These are phyloP conservation scores for Aechmea fasciata DNA, from an alignment of 176 grass and related monocot species.

Conservation along the genomic window DNA sequence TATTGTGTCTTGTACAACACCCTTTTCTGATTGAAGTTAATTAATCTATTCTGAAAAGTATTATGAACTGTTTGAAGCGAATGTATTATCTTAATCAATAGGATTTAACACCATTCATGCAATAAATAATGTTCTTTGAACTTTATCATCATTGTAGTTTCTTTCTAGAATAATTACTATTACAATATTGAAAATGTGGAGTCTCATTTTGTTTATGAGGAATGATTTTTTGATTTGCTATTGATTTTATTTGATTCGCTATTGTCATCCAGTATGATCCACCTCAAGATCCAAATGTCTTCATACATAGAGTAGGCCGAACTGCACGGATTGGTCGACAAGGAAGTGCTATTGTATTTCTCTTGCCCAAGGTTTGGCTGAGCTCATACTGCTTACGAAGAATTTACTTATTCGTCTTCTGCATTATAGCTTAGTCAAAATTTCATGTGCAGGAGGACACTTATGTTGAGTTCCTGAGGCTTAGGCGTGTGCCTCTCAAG, in stretches of 20 bases:
- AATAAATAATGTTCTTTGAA: too few relatives aligned
- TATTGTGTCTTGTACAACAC: too few relatives aligned
- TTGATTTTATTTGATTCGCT: conserved; percentile 11
- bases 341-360: conserved; percentile 89
- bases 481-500: conserved; percentile 65
- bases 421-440: neutral
- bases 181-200: too few relatives aligned
- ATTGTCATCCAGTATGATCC: conserved; percentile 63
- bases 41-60: too few relatives aligned
- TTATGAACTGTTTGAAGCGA: too few relatives aligned
- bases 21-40: too few relatives aligned
- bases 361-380: conserved; percentile 59
- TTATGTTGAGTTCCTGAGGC: conserved; percentile 84
- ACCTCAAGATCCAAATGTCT: conserved; percentile 97
- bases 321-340: conserved; percentile 82
- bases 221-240: conserved; percentile 9
- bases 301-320: conserved; percentile 83
- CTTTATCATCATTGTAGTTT: too few relatives aligned
- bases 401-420: neutral
- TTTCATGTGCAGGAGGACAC: conserved; percentile 52
- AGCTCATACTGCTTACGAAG: neutral
- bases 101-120: too few relatives aligned
- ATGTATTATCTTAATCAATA: too few relatives aligned
- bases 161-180: too few relatives aligned
- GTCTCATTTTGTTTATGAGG: neutral